Percentiles rank a stretch among this genome's conserved stretches.
Conservation (phyloP, 495 filamentous ascomycete species). For the Penicillium manginii region DNA sequence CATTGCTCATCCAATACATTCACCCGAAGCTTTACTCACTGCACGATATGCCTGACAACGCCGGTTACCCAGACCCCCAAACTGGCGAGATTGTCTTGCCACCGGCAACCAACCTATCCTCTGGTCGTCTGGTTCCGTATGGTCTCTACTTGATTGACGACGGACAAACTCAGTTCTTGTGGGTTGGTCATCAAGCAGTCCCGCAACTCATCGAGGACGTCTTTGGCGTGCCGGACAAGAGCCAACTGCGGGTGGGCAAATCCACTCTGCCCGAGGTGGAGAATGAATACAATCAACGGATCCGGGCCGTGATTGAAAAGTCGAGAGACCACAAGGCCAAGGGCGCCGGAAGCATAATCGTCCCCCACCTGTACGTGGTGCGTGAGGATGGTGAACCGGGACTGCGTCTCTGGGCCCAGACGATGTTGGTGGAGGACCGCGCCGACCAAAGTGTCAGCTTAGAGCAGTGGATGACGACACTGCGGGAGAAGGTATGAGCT, state of each 20-base stretch:
- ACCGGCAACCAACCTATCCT: constrained; percentile 83
- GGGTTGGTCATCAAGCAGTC: constrained; percentile 92
- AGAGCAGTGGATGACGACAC: constrained; percentile 85
- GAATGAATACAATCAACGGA: constrained; percentile 93
- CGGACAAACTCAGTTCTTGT: constrained; percentile 95
- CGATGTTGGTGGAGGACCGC: constrained; percentile 91
- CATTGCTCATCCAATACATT: constrained; percentile 94
- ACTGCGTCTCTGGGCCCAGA: constrained; percentile 94
- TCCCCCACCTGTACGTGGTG: constrained; percentile 91
- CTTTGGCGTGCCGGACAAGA: constrained; percentile 80
- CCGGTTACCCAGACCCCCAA: constrained; percentile 79
- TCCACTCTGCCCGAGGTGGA: constrained; percentile 81
- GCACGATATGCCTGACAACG: constrained; percentile 97
- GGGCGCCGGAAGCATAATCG: constrained; percentile 86
- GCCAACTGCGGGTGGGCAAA: constrained; percentile 89
- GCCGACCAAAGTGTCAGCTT: constrained; percentile 92
- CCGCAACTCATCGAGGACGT: constrained; percentile 88
- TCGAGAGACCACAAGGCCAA: constrained; percentile 81
- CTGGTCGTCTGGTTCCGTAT: constrained; percentile 83
- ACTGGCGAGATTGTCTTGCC: constrained; percentile 89
- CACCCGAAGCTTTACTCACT: constrained; percentile 92
- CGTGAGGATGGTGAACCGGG: constrained; percentile 95
- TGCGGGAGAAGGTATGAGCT: constrained; percentile 91
- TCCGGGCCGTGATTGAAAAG: constrained; percentile 89
- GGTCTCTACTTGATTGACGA: constrained; percentile 98